These are phyloP conservation scores for Vitis cinerea DNA, from an alignment of 164 flowering plant species.

Conservation along the genomic window DNA sequence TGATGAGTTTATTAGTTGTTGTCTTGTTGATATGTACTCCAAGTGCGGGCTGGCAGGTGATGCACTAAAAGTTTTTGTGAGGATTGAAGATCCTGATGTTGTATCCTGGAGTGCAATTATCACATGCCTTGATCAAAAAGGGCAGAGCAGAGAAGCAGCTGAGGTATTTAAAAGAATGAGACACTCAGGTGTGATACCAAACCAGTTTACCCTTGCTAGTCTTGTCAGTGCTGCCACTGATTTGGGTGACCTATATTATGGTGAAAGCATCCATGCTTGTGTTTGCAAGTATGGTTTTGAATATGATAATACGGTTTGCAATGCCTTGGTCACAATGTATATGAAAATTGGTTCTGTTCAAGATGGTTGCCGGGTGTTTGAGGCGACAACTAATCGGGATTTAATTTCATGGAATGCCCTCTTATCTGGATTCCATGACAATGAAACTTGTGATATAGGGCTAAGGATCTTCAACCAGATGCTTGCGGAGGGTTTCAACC, in stretches of 20 bases:
- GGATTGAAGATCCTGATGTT: conserved; percentile 39
- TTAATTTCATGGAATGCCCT: conserved; percentile 52
- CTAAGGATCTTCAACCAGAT: conserved; percentile 34
- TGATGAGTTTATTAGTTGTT: conserved; percentile 35
- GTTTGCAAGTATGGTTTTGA: conserved; percentile 35
- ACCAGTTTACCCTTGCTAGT: conserved; percentile 51
- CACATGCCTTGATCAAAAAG: conserved; percentile 44
- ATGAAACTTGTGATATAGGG: conserved; percentile 28
- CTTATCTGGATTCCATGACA: conserved; percentile 46
- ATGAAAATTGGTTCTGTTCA: conserved; percentile 38
- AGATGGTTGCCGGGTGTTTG: conserved; percentile 42
- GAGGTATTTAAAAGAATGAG: conserved; percentile 33
- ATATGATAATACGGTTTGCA: conserved; percentile 30
- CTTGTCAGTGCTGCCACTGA: conserved; percentile 39
- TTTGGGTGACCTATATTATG: conserved; percentile 25
- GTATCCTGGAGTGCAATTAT: conserved; percentile 57
- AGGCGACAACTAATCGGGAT: conserved; percentile 33
- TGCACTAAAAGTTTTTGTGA: conserved; percentile 40
- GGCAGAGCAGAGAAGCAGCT: conserved; percentile 27
- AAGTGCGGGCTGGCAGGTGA: conserved; percentile 45
- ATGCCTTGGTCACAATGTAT: conserved; percentile 51
- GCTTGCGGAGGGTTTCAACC: conserved; percentile 40
- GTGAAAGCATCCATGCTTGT: conserved; percentile 47
- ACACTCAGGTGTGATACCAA: conserved; percentile 31
- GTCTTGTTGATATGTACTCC: conserved; percentile 56